Base-by-base conservation (phyloP, 805 yeast species). In the Pichia scutulata region DNA sequence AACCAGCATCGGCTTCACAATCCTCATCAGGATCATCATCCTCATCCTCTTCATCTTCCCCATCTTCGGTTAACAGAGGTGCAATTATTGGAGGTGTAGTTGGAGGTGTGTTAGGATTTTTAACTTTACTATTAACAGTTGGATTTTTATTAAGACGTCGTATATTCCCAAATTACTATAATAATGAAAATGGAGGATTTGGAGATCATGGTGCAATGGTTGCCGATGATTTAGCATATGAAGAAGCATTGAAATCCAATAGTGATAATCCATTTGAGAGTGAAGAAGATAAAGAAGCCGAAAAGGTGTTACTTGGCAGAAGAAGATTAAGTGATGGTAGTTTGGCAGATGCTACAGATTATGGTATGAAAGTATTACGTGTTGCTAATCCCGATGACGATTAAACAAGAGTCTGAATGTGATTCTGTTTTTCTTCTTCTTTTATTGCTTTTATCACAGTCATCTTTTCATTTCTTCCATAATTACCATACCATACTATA, bases 241-340 rank as follows among this genome's bases (percentile, higher is more conserved):
- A 74, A 56, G 80, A 77, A 52, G 82, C 82, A 7, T 65, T 80
- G 48, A 77, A 78, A 55, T 73, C 83, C 30, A 74, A 74, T 47
- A 41, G 37, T 30, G 52, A 62, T 59, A 82, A 84, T 60, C 89
- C 89, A 48, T 82, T 84, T 59, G 79, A 78, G 23, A 73, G 76
- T 44, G 73, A 75, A n/a, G 84, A 80, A 57, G 74, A 65, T 23
- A 66, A 75, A 43, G 60, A 65, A 41, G 58, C 55, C n/a, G 55
- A 54, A 14, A 58, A 69, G 56, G 42, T 90, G 80, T 81, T 86
- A 84, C 70, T 86, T 65, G 96, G 95, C 39, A 80, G 90, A 62
- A 80, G 95, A 61, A 73, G 96, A 56, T 74, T 87, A 54, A 81
- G 89, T 59, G 92, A 86, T 60, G 96, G 96, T 5, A 82, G 92